Base-by-base conservation (phyloP, 1,284 basidiomycete genomes). In the Entoloma clypeatum region DNA sequence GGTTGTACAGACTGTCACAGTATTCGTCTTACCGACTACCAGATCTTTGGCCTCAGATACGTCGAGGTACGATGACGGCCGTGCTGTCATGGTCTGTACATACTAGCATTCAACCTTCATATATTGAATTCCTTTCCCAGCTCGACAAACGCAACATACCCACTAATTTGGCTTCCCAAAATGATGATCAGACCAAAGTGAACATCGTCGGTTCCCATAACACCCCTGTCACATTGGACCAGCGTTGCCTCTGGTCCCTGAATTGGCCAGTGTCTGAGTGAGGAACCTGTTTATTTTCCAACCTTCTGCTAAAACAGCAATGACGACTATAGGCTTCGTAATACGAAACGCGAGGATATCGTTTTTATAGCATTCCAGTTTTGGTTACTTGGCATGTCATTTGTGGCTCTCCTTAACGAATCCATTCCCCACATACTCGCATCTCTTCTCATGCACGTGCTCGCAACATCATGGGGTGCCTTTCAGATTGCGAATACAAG, bases 321-420 rank as follows among this genome's bases (percentile, higher is more conserved):
- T 37, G 5, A 25, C 35, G 41, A 24, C 22, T 25, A 21, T 26
- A 87, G 85, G 22, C 68, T 88, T 38, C 65, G 67, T 41, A 75
- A 86, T 55, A 86, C 83, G 14, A 77, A 85, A 55, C 79, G 86
- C 17, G 85, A 88, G 56, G 86, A 89, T 53, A 63, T 86, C 45
- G 72, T 81, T 10, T 87, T 88, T 58, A 79, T 88, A 36, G 71
- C 72, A 7, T 90, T 88, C 65, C 84, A 88, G 51, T 64, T 86
- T 43, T 89, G 86, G 86, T 77, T 87, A 1, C 64, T 89, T 16
- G 84, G 81, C 25, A 84, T 89, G 79, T 87, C 85, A 3, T 51
- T 84, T 27, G 81, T 86, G 32, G 86, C 86, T 4, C 62, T 89
- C 33, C 60, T 87, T 39, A 87, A 89, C 56, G 86, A 89, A 61